These are phyloP conservation scores for Paragyromitra xinjiangensis DNA, from an alignment of 495 filamentous ascomycete genomes.

Conservation along the genomic window DNA sequence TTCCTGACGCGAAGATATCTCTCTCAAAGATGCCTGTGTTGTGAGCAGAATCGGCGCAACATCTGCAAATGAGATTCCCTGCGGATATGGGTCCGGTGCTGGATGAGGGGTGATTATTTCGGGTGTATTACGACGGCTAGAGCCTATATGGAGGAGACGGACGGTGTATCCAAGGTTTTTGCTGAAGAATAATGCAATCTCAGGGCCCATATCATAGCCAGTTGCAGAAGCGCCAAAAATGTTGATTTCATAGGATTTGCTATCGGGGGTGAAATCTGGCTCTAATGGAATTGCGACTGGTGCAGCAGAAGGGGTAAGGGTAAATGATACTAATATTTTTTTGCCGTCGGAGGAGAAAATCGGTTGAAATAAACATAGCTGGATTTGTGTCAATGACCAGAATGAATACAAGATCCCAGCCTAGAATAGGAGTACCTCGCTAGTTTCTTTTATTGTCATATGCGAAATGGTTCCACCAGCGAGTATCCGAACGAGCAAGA, in stretches of 20 bases:
- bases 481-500: slow-evolving; percentile 75
- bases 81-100: slow-evolving; percentile 38
- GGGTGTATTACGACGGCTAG: slow-evolving; percentile 8
- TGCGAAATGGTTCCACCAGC: slow-evolving; percentile 53
- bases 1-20: slow-evolving; percentile 70
- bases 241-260: slow-evolving; percentile 14
- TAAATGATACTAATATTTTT: slow-evolving; percentile 15
- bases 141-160: slow-evolving; percentile 32
- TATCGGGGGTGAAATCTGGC: slow-evolving; percentile 2
- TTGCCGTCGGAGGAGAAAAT: slow-evolving; percentile 16
- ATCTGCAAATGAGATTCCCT: slow-evolving; percentile 78
- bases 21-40: slow-evolving; percentile 72
- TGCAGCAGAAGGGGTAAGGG: not conserved
- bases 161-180: slow-evolving; percentile 28
- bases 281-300: slow-evolving; percentile 24
- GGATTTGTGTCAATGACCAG: not conserved
- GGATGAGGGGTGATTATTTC: not conserved
- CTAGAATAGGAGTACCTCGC: slow-evolving; percentile 9
- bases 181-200: slow-evolving; percentile 38
- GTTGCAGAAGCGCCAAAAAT: slow-evolving; percentile 17
- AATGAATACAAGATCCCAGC: not conserved
- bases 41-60: slow-evolving; percentile 78
- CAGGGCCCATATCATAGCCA: slow-evolving; percentile 40
- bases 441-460: slow-evolving; percentile 54
- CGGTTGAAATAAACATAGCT: slow-evolving; percentile 46